Percentiles rank a stretch among this genome's conserved stretches.
Evolutionary conservation across 805 yeast genomes (phyloP).

Genomic region (Starmerella sp.): DNA sequence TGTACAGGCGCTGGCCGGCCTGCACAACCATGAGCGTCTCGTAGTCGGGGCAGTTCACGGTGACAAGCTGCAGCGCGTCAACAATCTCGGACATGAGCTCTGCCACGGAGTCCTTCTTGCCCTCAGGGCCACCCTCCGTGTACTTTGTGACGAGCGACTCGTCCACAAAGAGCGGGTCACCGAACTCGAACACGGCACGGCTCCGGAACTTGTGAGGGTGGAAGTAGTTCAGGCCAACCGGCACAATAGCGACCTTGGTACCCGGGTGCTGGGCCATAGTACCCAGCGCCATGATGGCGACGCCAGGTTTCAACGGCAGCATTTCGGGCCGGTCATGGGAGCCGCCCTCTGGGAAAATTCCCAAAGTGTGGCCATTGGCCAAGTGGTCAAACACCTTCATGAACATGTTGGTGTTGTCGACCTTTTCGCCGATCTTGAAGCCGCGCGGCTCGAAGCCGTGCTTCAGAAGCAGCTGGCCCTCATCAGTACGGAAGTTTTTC

Average conservation of each 20-base stretch:
- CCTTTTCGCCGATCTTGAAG: conserved; percentile 66
- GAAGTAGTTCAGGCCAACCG: conserved; percentile 96
- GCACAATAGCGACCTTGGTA: conserved; percentile 75
- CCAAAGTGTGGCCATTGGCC: conserved; percentile 68
- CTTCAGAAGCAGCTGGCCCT: conserved; percentile 10
- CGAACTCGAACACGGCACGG: conserved; percentile 90
- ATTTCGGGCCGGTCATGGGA: conserved; percentile 90
- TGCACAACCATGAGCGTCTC: conserved; percentile 83
- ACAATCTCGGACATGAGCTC: conserved; percentile 60
- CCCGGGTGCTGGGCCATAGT: conserved; percentile 71
- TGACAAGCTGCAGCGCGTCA: conserved; percentile 67
- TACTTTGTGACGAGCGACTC: conserved; percentile 55
- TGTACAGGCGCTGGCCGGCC: conserved; percentile 81
- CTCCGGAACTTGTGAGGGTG: conserved; percentile 92
- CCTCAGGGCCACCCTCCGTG: conserved; percentile 44
- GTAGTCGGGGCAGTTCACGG: conserved; percentile 79
- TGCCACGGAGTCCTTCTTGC: conserved; percentile 58
- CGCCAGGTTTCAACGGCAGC: conserved; percentile 91
- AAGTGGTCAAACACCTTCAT: conserved; percentile 75
- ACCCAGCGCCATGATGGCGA: conserved; percentile 95
- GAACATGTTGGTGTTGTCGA: conserved; percentile 78
- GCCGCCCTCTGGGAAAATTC: conserved; percentile 97
- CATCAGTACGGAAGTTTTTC: conserved; percentile 50
- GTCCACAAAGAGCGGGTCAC: conserved; percentile 66
- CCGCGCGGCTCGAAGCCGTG: conserved; percentile 35